Conservation (phyloP, 805 yeast genomes). For the Candida rishiriensis region DNA sequence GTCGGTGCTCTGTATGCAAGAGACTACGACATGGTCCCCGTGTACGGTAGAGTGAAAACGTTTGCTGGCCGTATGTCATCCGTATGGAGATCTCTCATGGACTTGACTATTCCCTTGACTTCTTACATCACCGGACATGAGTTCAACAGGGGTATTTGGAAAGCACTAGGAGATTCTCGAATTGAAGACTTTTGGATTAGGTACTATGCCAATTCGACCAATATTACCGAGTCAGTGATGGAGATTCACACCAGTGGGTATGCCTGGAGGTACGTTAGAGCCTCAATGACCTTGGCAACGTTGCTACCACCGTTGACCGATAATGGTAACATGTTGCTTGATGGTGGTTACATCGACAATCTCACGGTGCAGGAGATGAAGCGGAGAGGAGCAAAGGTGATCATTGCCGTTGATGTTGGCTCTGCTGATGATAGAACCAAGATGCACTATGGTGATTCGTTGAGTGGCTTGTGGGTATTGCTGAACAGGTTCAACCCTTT, state of each 20-base stretch:
- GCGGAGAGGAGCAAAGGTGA: conserved; percentile 75
- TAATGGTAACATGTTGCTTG: conserved; percentile 87
- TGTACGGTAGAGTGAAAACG: conserved; percentile 83
- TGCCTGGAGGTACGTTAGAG: conserved; percentile 93
- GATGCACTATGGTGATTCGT: conserved; percentile 85
- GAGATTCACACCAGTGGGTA: conserved; percentile 90
- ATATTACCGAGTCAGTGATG: conserved; percentile 91
- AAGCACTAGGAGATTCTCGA: conserved; percentile 84
- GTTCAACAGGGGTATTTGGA: conserved; percentile 97
- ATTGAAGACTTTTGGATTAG: conserved; percentile 96
- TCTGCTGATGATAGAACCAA: conserved; percentile 89
- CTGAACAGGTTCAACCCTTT: conserved; percentile 87
- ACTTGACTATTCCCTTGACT: conserved; percentile 88
- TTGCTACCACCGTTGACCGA: conserved; percentile 83
- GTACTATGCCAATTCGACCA: conserved; percentile 87
- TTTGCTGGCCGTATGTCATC: conserved; percentile 81
- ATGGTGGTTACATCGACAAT: conserved; percentile 95
- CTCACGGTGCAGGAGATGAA: conserved; percentile 92
- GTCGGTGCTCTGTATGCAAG: conserved; percentile 93
- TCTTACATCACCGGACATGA: conserved; percentile 97
- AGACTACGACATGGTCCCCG: conserved; percentile 87
- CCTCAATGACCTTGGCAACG: conserved; percentile 96
- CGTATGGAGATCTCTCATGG: conserved; percentile 78
- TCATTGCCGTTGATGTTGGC: conserved; percentile 95
- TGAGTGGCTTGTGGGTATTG: conserved; percentile 89